A percentile compares a stretch with the other conserved stretches of the same genome.
These are phyloP conservation scores for Nannizzia gypsea DNA, from an alignment of 2,329 filamentous ascomycete species.

Conservation along the genomic window DNA sequence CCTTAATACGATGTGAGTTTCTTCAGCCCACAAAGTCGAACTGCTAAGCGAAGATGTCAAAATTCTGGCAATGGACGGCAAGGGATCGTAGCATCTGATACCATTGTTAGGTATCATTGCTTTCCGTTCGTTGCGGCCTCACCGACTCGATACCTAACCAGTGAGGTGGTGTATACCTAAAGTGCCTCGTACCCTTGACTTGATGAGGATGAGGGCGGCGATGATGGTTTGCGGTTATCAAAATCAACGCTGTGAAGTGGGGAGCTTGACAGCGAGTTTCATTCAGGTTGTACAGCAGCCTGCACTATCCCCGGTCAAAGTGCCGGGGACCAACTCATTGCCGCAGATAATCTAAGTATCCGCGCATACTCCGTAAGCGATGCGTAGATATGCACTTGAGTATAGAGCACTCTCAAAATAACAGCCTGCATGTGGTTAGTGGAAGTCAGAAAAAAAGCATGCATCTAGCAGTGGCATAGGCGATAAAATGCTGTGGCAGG, in stretches of 20 bases:
- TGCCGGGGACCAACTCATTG: neutral
- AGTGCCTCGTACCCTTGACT: neutral
- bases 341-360: neutral
- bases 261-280: constrained; percentile 1
- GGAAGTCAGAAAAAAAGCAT: neutral
- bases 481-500: neutral
- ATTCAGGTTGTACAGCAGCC: neutral
- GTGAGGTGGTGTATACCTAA: constrained; percentile 2
- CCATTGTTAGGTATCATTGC: constrained; percentile 3
- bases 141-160: constrained; percentile 4
- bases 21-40: neutral
- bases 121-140: constrained; percentile 1
- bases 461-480: no score
- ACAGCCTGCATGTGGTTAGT: neutral
- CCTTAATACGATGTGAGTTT: neutral
- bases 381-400: neutral
- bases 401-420: neutral
- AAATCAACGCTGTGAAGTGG: neutral
- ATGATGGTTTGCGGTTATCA: neutral
- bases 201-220: neutral
- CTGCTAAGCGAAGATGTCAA: neutral
- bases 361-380: neutral
- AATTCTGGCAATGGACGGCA: neutral
- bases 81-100: neutral
- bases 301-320: neutral